These are phyloP conservation scores for Nasturtium officinale DNA, from an alignment of 345 rosid species.

Conservation along the genomic window DNA sequence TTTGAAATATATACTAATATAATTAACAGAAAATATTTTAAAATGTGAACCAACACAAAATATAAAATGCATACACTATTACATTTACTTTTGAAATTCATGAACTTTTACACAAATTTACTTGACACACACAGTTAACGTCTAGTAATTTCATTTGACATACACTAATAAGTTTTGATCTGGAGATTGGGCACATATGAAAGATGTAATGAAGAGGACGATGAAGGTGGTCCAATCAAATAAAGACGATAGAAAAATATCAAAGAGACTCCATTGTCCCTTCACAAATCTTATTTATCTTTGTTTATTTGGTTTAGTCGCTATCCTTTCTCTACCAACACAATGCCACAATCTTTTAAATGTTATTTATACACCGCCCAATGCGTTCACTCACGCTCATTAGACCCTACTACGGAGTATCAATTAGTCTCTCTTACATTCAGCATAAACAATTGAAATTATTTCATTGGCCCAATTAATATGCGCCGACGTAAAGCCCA, in stretches of 20 bases:
- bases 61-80: neutral
- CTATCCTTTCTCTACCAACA: slow-evolving; percentile 35
- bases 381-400: neutral
- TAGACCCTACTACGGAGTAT: neutral
- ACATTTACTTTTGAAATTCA: neutral
- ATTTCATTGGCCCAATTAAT: neutral
- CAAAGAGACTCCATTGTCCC: slow-evolving; percentile 35
- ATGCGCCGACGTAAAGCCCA: neutral
- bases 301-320: slow-evolving; percentile 36
- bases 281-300: slow-evolving; percentile 19
- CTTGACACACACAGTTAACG: neutral
- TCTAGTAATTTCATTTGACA: neutral
- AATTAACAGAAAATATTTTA: no score
- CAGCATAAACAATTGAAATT: neutral
- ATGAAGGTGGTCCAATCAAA: slow-evolving; percentile 38
- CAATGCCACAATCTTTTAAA: neutral
- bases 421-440: neutral
- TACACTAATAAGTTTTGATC: neutral
- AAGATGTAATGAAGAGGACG: slow-evolving; percentile 29
- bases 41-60: neutral
- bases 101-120: neutral
- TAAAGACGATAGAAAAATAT: slow-evolving; percentile 38
- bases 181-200: slow-evolving; percentile 26
- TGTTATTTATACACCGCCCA: neutral
- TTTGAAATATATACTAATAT: no score